A percentile compares a stretch with the other conserved stretches of the same genome.
Conservation (phyloP, 345 rosid genomes). For the Dipteronia sinensis region DNA sequence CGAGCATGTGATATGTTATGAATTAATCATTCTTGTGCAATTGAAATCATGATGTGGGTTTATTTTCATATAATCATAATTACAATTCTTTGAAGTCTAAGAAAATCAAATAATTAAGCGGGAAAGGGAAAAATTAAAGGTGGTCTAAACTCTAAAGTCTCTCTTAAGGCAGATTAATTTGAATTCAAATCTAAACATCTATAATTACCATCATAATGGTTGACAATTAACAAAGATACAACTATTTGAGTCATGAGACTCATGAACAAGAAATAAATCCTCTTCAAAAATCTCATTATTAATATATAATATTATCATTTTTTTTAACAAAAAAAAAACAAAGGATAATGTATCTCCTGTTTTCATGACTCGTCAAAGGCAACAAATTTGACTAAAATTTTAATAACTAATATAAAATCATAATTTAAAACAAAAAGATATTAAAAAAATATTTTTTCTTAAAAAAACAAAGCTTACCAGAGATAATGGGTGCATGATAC, state of each 20-base stretch:
- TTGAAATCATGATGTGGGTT: not conserved
- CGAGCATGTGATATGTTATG: not conserved
- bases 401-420: not conserved
- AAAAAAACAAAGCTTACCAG: not conserved
- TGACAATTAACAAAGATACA: conserved; percentile 16
- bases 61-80: not conserved
- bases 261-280: conserved; percentile 2
- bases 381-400: not conserved
- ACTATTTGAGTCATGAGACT: not conserved
- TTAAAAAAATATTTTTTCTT: not conserved
- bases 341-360: not conserved
- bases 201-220: conserved; percentile 24
- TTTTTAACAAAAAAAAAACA: too few relatives aligned
- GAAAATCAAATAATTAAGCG: not conserved
- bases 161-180: conserved; percentile 8
- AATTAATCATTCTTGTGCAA: not conserved
- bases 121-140: not conserved
- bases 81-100: not conserved
- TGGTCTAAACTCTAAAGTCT: not conserved
- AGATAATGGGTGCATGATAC: not conserved
- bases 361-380: not conserved
- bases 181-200: conserved; percentile 27
- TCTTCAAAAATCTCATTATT: not conserved
- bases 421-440: not conserved
- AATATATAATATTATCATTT: not conserved